Evolutionary conservation across 257 asterid species (phyloP).

Genomic region (Ehretia macrophylla): DNA sequence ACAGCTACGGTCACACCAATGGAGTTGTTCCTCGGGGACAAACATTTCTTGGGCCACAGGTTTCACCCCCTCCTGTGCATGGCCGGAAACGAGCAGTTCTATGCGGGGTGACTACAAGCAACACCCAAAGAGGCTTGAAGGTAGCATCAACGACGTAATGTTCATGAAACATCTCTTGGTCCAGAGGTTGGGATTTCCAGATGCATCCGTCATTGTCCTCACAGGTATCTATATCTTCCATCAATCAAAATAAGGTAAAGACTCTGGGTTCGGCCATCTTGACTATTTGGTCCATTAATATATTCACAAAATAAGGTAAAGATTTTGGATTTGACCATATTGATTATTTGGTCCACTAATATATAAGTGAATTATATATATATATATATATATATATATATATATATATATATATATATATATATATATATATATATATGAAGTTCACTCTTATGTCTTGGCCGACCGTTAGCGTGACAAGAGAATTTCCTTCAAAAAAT

Average conservation of each 20-base stretch:
- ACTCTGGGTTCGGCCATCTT: too few relatives aligned
- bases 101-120: constrained; percentile 63
- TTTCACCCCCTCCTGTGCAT: constrained; percentile 26
- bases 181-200: constrained; percentile 52
- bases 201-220: constrained; percentile 48
- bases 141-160: constrained; percentile 56
- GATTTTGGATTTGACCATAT: too few relatives aligned
- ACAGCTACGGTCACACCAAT: not conserved
- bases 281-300: too few relatives aligned
- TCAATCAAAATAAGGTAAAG: not conserved
- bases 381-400: too few relatives aligned
- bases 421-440: too few relatives aligned
- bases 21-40: not conserved
- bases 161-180: constrained; percentile 48
- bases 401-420: too few relatives aligned
- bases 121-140: constrained; percentile 43
- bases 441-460: too few relatives aligned
- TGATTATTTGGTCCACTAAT: too few relatives aligned
- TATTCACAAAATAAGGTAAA: too few relatives aligned
- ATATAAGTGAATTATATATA: too few relatives aligned
- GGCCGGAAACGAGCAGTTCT: constrained; percentile 60
- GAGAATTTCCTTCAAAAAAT: too few relatives aligned
- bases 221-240: constrained; percentile 41
- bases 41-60: constrained; percentile 5
- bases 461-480: too few relatives aligned